These are phyloP conservation scores for Fusarium keratoplasticum DNA, from an alignment of 2,329 filamentous ascomycete genomes.

Conservation along the genomic window DNA sequence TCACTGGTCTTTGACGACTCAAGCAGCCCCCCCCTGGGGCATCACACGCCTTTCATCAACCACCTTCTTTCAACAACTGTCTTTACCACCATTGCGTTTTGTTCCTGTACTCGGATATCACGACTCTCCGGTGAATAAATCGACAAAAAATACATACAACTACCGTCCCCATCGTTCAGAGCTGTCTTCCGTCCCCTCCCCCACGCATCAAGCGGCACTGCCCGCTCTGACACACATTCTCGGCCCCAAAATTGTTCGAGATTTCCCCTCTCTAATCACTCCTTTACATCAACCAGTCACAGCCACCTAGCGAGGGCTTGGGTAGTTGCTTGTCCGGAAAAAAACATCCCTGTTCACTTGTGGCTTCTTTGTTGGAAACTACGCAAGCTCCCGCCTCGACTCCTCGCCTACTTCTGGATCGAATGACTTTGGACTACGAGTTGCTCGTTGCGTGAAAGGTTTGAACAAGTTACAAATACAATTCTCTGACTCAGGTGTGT, in stretches of 20 bases:
- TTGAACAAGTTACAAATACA: conserved; percentile 17
- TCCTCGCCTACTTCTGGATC: conserved; percentile 1
- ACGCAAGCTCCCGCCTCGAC: conserved; percentile 1
- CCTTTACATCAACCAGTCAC: conserved; percentile 19
- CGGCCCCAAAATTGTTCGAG: conserved; percentile 31
- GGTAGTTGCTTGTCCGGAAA: conserved; percentile 15
- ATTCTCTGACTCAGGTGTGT: not conserved
- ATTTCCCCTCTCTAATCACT: conserved; percentile 17
- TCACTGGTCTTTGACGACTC: conserved; percentile 14
- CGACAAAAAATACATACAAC: not conserved
- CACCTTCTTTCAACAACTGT: conserved; percentile 17
- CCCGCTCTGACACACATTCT: conserved; percentile 30
- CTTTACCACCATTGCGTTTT: conserved; percentile 19
- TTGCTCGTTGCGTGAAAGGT: not conserved
- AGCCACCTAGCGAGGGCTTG: conserved; percentile 16
- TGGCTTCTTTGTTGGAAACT: conserved; percentile 23
- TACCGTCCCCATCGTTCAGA: not conserved
- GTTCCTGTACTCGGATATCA: not conserved
- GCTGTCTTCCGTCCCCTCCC: conserved; percentile 5
- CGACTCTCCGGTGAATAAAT: not conserved
- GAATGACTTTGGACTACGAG: not conserved
- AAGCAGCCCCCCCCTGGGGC: conserved; percentile 18
- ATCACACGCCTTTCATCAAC: conserved; percentile 13
- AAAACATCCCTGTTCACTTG: conserved; percentile 28
- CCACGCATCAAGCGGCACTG: conserved; percentile 21